A percentile compares a stretch with the other conserved stretches of the same genome.
Evolutionary conservation across 106 monocot species (phyloP).

Genomic region (Acorus calamus): DNA sequence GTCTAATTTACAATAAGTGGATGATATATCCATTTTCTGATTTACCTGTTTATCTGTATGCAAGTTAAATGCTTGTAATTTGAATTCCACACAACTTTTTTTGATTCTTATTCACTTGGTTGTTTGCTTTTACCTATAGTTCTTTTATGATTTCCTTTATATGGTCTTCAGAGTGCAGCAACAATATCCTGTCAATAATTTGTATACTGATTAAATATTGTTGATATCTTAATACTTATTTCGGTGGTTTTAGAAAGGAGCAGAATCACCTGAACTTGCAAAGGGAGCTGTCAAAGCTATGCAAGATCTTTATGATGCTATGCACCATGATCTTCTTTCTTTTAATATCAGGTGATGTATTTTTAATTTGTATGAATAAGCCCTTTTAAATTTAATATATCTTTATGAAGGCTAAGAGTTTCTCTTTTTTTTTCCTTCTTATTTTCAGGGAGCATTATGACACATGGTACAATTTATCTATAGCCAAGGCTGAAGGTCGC

Average conservation of each 20-base stretch:
- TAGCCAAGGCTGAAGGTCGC: conserved; percentile 64
- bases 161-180: too few species aligned
- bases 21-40: too few species aligned
- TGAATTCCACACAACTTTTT: too few species aligned
- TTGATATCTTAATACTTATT: background rate
- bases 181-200: too few species aligned
- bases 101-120: too few species aligned
- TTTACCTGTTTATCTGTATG: too few species aligned
- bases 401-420: background rate
- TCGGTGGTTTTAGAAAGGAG: conserved; percentile 33
- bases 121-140: too few species aligned
- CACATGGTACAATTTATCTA: conserved; percentile 44
- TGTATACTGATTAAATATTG: too few species aligned
- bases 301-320: conserved; percentile 86
- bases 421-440: background rate
- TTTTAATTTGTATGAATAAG: background rate
- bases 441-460: conserved; percentile 41
- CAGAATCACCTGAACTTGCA: conserved; percentile 42
- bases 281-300: conserved; percentile 78
- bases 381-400: background rate
- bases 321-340: conserved; percentile 69
- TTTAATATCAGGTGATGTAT: conserved; percentile 59
- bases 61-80: too few species aligned
- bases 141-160: too few species aligned
- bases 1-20: too few species aligned